Evolutionary conservation across 2,329 filamentous ascomycete species (phyloP), one percentile per base, ranked within the genome.

Genomic region (Xylariomycetidae sp.): DNA sequence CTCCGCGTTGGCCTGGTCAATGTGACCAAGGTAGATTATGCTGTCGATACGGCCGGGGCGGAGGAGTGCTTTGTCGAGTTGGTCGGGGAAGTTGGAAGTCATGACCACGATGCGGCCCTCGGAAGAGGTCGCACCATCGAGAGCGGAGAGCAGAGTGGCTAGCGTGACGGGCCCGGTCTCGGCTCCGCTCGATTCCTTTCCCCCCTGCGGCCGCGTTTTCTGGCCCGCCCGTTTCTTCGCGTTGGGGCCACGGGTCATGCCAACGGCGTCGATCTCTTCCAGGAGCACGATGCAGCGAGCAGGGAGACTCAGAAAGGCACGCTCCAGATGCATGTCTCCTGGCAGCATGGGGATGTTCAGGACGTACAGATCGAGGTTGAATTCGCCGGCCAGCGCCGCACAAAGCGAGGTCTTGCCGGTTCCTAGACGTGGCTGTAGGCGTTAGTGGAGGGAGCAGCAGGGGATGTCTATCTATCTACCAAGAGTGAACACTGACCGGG

Each of bases 401-500:
- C 86, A 85, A 44, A 88, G 84, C 1, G 80, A 85, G 34, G 79
- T 85, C 57, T 88, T 87, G n/a, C n/a, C n/a, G n/a, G n/a, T n/a
- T n/a, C n/a, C n/a, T n/a, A n/a, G n/a, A n/a, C n/a, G n/a, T n/a
- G n/a, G n/a, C n/a, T n/a, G n/a, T n/a, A n/a, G n/a, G n/a, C n/a
- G n/a, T n/a, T n/a, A n/a, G n/a, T n/a, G n/a, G n/a, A n/a, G n/a
- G n/a, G n/a, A n/a, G n/a, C n/a, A n/a, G n/a, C n/a, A n/a, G n/a
- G n/a, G n/a, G n/a, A n/a, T n/a, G n/a, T n/a, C n/a, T n/a, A n/a
- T n/a, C n/a, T n/a, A n/a, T n/a, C n/a, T n/a, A n/a, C n/a, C n/a
- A n/a, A n/a, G n/a, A n/a, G n/a, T n/a, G n/a, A n/a, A n/a, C 25
- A 84, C 82, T 0, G 80, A 1, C 83, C 83, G 0, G 82, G 83